These are phyloP conservation scores for cucumber (Cucumis sativus) DNA, from an alignment of 306 rosid species.

Conservation along the genomic window DNA sequence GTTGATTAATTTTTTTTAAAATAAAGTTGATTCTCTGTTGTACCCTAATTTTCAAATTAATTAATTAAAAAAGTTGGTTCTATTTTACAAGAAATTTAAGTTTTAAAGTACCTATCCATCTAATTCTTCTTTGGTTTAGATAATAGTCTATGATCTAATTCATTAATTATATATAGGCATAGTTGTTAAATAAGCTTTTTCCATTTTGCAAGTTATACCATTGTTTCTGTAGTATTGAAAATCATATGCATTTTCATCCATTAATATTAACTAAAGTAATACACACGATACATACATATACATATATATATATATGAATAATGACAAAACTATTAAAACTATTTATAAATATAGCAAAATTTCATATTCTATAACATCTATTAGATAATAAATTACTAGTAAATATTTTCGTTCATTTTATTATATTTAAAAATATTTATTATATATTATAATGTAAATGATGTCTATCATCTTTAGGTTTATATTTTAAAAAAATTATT, in stretches of 20 bases:
- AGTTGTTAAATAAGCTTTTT: not conserved
- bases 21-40: not conserved
- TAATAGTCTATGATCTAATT: not conserved
- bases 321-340: no score
- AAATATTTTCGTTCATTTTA: no score
- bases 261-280: not conserved
- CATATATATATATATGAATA: not conserved
- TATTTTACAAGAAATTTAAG: not conserved
- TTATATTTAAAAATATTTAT: no score
- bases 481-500: no score
- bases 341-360: no score
- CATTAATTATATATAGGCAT: not conserved
- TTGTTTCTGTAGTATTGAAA: not conserved
- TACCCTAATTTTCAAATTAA: not conserved
- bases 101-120: not conserved
- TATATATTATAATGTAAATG: not conserved
- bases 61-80: no score
- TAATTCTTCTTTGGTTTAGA: not conserved
- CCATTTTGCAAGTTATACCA: not conserved
- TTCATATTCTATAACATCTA: no score
- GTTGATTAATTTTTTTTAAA: no score
- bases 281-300: not conserved
- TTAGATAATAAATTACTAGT: no score
- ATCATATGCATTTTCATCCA: not conserved
- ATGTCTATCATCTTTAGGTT: not conserved